Base-by-base conservation (phyloP, 164 flowering plant species). In the Magnolia kwangsiensis region DNA sequence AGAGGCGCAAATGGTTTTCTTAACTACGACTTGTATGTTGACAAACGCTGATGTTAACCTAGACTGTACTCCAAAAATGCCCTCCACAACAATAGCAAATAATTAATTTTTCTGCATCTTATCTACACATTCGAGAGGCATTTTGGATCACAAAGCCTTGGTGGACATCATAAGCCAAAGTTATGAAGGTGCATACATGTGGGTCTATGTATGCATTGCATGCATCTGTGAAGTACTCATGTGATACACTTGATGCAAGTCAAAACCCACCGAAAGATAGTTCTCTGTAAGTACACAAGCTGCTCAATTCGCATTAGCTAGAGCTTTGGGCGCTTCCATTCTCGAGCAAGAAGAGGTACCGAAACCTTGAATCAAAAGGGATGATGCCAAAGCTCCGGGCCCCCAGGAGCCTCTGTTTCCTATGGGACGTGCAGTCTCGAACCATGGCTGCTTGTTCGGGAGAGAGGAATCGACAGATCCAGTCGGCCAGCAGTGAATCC, bases 351-450 rank as follows among this genome's bases (percentile, higher is more conserved):
- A 84, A 86, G 23, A 86, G 84, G 67, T 75, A 84, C 16, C 87
- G 84, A 74, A 86, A 86, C 63, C 86, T 76, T 66, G 89, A 83
- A 74, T 84, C 86, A n/a, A 84, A 84, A 21, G 87, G 85, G 55
- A 82, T 58, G 72, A 86, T 65, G 6, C 78, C 74, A 75, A 78
- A 83, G 76, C 78, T 79, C 20, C 87, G 81, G 50, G 85, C 73
- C 67, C 84, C 82, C 11, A 82, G 81, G 24, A 83, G 84, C 64
- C 84, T 83, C 78, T 81, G 73, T 29, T 75, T 78, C 73, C 69
- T 69, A 23, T 69, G 77, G 45, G 84, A 75, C 0, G 79, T 74
- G 67, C 82, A 81, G 59, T 77, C 78, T 50, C 69, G 79, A 16
- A 86, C 86, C 72, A 83, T 49, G 51, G 80, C 77, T 67, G 84